A percentile compares a stretch with the other conserved stretches of the same genome.
Conservation (phyloP, 2,329 filamentous ascomycete species). For the Colletotrichum eleusines region DNA sequence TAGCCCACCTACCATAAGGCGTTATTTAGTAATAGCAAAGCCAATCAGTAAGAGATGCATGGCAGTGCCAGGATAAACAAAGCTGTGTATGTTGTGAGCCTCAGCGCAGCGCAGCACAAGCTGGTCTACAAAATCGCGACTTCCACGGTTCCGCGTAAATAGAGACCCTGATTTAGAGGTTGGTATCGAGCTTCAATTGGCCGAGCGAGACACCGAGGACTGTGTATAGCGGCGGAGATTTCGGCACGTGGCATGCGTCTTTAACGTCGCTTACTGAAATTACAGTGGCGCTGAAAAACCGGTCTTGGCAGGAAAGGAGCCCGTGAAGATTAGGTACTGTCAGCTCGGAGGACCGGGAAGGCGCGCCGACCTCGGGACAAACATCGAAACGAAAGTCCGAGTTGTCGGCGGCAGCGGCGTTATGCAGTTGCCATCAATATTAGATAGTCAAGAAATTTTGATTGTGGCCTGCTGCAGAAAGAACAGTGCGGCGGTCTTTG, state of each 20-base stretch:
- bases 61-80: conserved; percentile 3
- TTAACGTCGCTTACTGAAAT: conserved; percentile 37
- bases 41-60: conserved; percentile 17
- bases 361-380: conserved; percentile 27
- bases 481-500: background rate
- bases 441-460: background rate
- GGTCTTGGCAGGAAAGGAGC: conserved; percentile 17
- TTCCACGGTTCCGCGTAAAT: background rate
- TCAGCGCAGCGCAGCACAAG: background rate
- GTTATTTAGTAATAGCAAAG: conserved; percentile 15
- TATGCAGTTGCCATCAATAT: background rate
- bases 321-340: conserved; percentile 18
- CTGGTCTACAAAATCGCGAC: background rate
- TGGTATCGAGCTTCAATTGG: conserved; percentile 16
- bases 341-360: conserved; percentile 28
- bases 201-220: conserved; percentile 31
- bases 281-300: conserved; percentile 2
- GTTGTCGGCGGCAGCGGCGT: conserved; percentile 18
- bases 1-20: background rate
- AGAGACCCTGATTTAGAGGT: conserved; percentile 8
- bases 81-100: background rate
- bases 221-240: conserved; percentile 21
- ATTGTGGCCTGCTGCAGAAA: background rate
- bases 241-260: conserved; percentile 23
- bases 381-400: conserved; percentile 36